Evolutionary conservation across 2,329 filamentous ascomycete genomes (phyloP).

Genomic region (Aspergillus sp.): DNA sequence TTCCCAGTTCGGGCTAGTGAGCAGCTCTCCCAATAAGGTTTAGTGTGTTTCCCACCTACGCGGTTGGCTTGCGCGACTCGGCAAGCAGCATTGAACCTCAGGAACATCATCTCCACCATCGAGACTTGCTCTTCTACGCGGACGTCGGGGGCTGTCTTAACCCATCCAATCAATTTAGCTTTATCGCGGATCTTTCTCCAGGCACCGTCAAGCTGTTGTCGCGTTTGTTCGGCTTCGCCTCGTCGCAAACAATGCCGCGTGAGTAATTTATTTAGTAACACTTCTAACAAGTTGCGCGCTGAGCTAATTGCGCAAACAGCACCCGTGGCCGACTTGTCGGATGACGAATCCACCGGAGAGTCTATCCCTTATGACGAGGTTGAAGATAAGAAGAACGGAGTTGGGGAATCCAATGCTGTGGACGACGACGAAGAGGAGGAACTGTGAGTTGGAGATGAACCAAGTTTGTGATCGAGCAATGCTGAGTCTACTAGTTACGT

Average conservation of each 20-base stretch:
- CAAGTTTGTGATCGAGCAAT: slow-evolving; percentile 7
- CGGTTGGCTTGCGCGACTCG: slow-evolving; percentile 26
- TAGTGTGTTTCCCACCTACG: slow-evolving; percentile 31
- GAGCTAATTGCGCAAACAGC: slow-evolving; percentile 24
- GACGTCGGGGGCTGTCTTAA: not conserved
- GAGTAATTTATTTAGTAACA: slow-evolving; percentile 23
- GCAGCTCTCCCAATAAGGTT: slow-evolving; percentile 37
- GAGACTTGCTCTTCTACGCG: not conserved
- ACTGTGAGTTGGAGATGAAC: slow-evolving; percentile 28
- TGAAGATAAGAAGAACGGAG: slow-evolving; percentile 19
- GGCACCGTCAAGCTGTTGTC: slow-evolving; percentile 33
- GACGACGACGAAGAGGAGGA: slow-evolving; percentile 33
- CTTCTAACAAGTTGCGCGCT: slow-evolving; percentile 1
- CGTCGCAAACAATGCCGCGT: slow-evolving; percentile 41
- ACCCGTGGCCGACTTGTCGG: slow-evolving; percentile 33
- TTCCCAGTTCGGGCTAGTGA: slow-evolving; percentile 38
- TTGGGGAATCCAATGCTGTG: slow-evolving; percentile 15
- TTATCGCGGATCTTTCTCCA: not conserved
- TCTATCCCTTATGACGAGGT: slow-evolving; percentile 39
- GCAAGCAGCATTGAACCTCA: slow-evolving; percentile 8
- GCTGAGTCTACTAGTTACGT: slow-evolving; percentile 34
- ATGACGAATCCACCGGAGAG: slow-evolving; percentile 37
- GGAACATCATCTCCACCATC: slow-evolving; percentile 6
- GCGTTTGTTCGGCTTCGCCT: slow-evolving; percentile 22
- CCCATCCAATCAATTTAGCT: not conserved